Conservation (phyloP, 129 eudicot genomes). For the Artemisia tridentata region DNA sequence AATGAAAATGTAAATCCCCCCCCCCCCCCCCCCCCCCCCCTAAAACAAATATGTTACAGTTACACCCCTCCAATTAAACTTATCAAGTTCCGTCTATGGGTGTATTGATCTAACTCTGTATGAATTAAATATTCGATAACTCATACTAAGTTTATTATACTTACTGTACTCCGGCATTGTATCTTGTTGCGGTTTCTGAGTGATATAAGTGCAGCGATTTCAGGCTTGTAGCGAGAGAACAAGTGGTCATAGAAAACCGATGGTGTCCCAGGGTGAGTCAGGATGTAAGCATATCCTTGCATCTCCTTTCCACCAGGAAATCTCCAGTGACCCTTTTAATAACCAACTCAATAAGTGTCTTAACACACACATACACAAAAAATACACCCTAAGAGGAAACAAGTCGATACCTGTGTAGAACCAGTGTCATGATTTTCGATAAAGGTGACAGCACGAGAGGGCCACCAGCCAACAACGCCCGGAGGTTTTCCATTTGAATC, state of each 20-base stretch:
- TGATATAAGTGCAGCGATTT: constrained; percentile 64
- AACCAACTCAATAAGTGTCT: background rate
- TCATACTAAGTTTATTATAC: constrained; percentile 23
- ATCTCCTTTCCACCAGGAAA: constrained; percentile 99
- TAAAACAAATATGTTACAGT: no score
- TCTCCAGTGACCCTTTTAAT: constrained; percentile 93
- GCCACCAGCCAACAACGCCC: constrained; percentile 99
- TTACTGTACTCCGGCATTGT: constrained; percentile 86
- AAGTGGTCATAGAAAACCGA: constrained; percentile 90
- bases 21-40: no score
- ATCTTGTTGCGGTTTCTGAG: constrained; percentile 76
- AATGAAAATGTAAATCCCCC: no score
- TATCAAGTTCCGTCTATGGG: no score
- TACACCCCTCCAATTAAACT: no score
- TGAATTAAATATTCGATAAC: no score
- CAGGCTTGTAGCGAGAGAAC: constrained; percentile 56
- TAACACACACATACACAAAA: background rate
- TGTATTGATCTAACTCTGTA: no score
- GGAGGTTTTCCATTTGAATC: constrained; percentile 95
- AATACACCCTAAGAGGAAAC: background rate
- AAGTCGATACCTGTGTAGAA: constrained; percentile 79
- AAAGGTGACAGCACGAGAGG: constrained; percentile 98
- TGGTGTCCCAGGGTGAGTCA: constrained; percentile 98
- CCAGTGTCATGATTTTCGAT: constrained; percentile 99
- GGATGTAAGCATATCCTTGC: constrained; percentile 98